Base-by-base conservation (phyloP, 352 stramenopile species). In the Sclerospora graminicola region DNA sequence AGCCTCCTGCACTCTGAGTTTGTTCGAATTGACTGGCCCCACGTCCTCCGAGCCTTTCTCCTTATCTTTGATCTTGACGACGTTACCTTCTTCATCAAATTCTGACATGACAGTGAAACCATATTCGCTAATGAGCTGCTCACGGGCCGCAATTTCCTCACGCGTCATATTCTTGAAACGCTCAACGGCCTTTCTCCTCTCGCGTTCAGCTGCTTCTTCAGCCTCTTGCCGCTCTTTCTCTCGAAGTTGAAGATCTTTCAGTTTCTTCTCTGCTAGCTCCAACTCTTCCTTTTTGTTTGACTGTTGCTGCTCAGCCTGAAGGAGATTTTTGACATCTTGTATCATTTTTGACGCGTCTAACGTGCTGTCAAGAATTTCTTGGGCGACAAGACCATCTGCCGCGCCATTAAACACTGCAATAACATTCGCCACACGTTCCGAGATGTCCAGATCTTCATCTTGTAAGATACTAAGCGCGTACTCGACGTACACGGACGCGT, bases 21-120 rank as follows among this genome's bases (percentile, higher is more conserved):
- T 60, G 47, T 86, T 86, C 6, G 68, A 73, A 53, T 84, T 86
- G 7, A 54, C 45, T 3, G 51, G 57, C 0, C 61, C 50, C 8
- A 45, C 36, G n/a, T 76, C 65, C 13, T 57, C 58, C 1, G 44
- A 23, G 4, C 51, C 51, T 40, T 74, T 72, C 24, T 84, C 66
- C 55, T 83, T 84, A 55, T 86, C 70, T 36, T 66, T 71, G 14
- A 67, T 77, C 58, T 85, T 80, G 52, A 88, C 66, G 10, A 91
- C 60, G 50, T 91, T 89, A 31, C 76, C 80, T 10, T 89, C 74
- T 51, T 91, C 80, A 43, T 91, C 80, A 45, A 88, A 84, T 59
- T 88, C 75, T 0, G 76, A 86, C 47, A 86, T 71, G 24, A 72
- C 62, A 9, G 69, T 84, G 48, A 86, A 83, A 21, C 80, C 80